These are phyloP conservation scores for Kingdonia uniflora DNA, from an alignment of 164 flowering plant species.

Conservation along the genomic window DNA sequence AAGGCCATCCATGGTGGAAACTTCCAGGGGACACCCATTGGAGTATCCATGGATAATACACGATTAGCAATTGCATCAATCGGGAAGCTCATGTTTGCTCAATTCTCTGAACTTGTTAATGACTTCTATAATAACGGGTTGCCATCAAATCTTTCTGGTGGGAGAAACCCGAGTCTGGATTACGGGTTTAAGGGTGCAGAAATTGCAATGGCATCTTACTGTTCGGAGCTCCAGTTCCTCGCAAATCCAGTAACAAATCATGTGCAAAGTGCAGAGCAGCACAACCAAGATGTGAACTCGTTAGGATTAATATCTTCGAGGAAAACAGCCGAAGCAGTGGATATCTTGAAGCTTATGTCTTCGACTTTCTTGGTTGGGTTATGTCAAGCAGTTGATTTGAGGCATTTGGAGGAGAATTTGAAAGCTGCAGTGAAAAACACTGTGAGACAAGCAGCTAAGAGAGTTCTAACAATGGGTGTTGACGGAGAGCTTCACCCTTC, in stretches of 20 bases:
- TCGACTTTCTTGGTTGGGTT: constrained; percentile 43
- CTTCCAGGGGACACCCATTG: constrained; percentile 62
- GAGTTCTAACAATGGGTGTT: constrained; percentile 25
- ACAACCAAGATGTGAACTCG: constrained; percentile 63
- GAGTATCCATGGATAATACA: constrained; percentile 65
- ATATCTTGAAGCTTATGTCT: constrained; percentile 51
- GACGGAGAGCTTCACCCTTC: constrained; percentile 52
- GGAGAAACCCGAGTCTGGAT: constrained; percentile 56
- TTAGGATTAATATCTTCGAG: constrained; percentile 47
- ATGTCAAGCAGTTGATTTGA: constrained; percentile 54
- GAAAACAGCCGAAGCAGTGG: constrained; percentile 51
- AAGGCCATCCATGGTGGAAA: constrained; percentile 59
- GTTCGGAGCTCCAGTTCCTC: constrained; percentile 57
- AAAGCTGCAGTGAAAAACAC: constrained; percentile 38
- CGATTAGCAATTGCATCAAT: constrained; percentile 46
- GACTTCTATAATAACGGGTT: constrained; percentile 58
- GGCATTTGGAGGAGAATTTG: constrained; percentile 55
- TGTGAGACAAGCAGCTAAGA: constrained; percentile 40
- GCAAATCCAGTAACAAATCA: constrained; percentile 62
- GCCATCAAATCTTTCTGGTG: constrained; percentile 51
- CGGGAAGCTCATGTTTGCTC: constrained; percentile 62
- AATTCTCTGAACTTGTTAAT: constrained; percentile 52
- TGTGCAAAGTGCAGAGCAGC: constrained; percentile 62
- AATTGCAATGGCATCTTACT: constrained; percentile 52
- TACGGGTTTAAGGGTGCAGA: constrained; percentile 56